Evolutionary conservation across 345 rosid species (phyloP).

Genomic region (Mangifera indica): DNA sequence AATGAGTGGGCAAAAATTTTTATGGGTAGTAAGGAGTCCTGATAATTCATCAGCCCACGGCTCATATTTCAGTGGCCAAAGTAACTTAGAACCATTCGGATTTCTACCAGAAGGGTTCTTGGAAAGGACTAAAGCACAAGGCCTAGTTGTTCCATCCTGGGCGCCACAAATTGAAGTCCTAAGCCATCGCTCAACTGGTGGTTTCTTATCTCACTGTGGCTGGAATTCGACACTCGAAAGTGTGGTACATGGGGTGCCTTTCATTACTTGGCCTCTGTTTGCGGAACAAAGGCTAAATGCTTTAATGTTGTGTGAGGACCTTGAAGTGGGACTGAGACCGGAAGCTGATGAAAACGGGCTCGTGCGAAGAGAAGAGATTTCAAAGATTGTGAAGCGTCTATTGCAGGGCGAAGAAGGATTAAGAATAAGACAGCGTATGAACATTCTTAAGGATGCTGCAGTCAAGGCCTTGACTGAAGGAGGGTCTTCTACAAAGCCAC

Average conservation of each 20-base stretch:
- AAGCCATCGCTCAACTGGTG: constrained; percentile 29
- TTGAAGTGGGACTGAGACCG: constrained; percentile 24
- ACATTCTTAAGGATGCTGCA: constrained; percentile 29
- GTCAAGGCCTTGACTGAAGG: constrained; percentile 19
- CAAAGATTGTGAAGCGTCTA: constrained; percentile 16
- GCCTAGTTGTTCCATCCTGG: constrained; percentile 30
- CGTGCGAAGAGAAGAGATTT: constrained; percentile 28
- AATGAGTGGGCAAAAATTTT: constrained; percentile 26
- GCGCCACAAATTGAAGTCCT: constrained; percentile 30
- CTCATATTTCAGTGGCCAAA: constrained; percentile 12
- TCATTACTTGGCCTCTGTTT: constrained; percentile 36
- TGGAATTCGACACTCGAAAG: constrained; percentile 38
- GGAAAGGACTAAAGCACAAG: constrained; percentile 22
- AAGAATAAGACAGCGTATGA: constrained; percentile 14
- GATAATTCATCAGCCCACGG: constrained; percentile 4
- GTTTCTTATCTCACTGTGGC: constrained; percentile 35
- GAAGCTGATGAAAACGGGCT: constrained; percentile 17
- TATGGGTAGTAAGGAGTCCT: constrained; percentile 29
- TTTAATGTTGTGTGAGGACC: constrained; percentile 16
- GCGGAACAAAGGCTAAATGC: constrained; percentile 34
- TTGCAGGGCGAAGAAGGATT: constrained; percentile 31
- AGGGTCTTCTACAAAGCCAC: constrained; percentile 38
- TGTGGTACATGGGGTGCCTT: constrained; percentile 28
- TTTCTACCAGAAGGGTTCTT: constrained; percentile 32
- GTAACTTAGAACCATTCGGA: neutral